These are phyloP conservation scores for Colletotrichum shisoi DNA, from an alignment of 2,329 filamentous ascomycete genomes.

Conservation along the genomic window DNA sequence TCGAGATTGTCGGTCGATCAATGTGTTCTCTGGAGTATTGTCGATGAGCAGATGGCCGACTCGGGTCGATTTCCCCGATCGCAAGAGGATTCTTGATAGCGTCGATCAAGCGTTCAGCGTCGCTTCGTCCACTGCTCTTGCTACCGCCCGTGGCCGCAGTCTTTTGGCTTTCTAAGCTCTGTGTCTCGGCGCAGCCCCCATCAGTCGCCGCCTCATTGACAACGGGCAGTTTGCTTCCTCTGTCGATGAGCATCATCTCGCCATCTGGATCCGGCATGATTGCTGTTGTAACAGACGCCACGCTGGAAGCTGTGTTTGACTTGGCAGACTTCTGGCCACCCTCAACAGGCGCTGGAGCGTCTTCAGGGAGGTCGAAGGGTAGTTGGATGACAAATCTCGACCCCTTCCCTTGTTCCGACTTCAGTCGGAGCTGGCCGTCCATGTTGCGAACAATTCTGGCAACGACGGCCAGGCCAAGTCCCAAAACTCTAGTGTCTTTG, in stretches of 20 bases:
- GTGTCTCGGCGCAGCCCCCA: conserved; percentile 39
- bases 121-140: conserved; percentile 57
- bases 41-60: conserved; percentile 38
- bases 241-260: conserved; percentile 70
- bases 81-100: conserved; percentile 70
- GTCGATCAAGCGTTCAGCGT: conserved; percentile 75
- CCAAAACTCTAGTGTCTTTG: conserved; percentile 62
- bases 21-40: conserved; percentile 40
- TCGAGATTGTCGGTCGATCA: conserved; percentile 7
- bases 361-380: conserved; percentile 71
- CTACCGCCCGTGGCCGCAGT: conserved; percentile 54
- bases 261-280: conserved; percentile 50
- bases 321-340: conserved; percentile 36
- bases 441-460: conserved; percentile 87
- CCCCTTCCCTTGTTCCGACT: conserved; percentile 82
- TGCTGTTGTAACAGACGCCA: conserved; percentile 47
- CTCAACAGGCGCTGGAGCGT: conserved; percentile 45
- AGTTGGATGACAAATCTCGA: conserved; percentile 83
- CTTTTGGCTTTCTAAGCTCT: conserved; percentile 46
- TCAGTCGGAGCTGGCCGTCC: conserved; percentile 84
- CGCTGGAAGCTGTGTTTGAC: conserved; percentile 42
- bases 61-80: conserved; percentile 40
- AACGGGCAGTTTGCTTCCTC: conserved; percentile 46
- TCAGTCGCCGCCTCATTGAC: conserved; percentile 6
- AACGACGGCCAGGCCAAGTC: conserved; percentile 87